A percentile compares a stretch with the other conserved stretches of the same genome.
Conservation (phyloP, 1,284 basidiomycete genomes). For the Boletus semigastroideus region DNA sequence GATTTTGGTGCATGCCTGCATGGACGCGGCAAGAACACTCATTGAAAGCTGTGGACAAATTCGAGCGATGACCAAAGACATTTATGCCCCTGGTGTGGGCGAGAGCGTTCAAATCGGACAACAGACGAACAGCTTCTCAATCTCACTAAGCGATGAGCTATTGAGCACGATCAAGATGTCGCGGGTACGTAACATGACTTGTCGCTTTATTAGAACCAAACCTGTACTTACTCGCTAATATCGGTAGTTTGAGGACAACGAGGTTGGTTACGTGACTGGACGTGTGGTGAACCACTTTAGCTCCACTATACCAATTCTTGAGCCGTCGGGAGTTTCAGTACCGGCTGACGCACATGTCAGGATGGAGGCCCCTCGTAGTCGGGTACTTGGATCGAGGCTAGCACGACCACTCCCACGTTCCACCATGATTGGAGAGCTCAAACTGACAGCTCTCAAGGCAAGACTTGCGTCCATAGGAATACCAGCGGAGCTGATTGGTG, state of each 20-base stretch:
- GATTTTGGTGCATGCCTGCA: conserved; percentile 85
- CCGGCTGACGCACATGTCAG: conserved; percentile 28
- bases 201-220: background rate
- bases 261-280: conserved; percentile 89
- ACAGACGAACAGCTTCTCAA: conserved; percentile 92
- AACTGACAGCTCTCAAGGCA: conserved; percentile 82
- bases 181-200: conserved; percentile 53
- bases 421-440: conserved; percentile 94
- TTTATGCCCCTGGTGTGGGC: conserved; percentile 74
- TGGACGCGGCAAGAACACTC: conserved; percentile 66
- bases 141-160: conserved; percentile 89
- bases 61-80: conserved; percentile 86
- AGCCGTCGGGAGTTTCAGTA: conserved; percentile 47
- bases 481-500: conserved; percentile 89
- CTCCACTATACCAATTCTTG: conserved; percentile 71
- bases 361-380: conserved; percentile 34
- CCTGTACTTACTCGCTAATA: conserved; percentile 8
- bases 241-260: conserved; percentile 91
- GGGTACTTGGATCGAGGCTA: conserved; percentile 61
- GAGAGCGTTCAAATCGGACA: conserved; percentile 90
- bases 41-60: conserved; percentile 80
- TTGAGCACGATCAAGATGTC: conserved; percentile 84
- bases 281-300: conserved; percentile 80
- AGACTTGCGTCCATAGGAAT: conserved; percentile 74
- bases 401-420: conserved; percentile 71